A percentile compares a stretch with the other conserved stretches of the same genome.
Evolutionary conservation across 2,329 filamentous ascomycete species (phyloP).

Genomic region (Coniella lustricola): DNA sequence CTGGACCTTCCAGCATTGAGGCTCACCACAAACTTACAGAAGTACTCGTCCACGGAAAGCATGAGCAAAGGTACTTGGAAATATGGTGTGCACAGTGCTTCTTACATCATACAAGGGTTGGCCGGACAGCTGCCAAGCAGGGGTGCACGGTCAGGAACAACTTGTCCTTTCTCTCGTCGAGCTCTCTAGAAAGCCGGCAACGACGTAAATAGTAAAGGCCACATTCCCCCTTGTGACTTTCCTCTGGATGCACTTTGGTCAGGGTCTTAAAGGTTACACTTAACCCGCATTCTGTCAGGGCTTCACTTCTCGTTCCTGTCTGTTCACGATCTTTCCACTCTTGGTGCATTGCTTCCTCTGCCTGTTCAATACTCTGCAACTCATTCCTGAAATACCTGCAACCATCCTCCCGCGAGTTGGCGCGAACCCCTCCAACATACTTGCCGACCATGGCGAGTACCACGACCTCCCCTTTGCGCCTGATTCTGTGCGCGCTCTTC

Average conservation of each 20-base stretch:
- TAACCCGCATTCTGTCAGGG: neutral
- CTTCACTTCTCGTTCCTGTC: neutral
- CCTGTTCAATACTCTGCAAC: neutral
- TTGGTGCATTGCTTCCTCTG: neutral
- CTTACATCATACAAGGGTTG: neutral
- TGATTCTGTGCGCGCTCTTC: slow-evolving; percentile 33
- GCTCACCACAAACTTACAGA: neutral
- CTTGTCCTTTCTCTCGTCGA: slow-evolving; percentile 11
- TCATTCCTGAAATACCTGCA: neutral
- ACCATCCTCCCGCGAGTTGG: neutral
- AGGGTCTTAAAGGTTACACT: neutral
- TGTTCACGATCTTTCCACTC: neutral
- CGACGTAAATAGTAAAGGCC: slow-evolving; percentile 12
- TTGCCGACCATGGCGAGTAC: slow-evolving; percentile 32
- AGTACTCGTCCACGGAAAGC: neutral
- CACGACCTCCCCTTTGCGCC: slow-evolving; percentile 28
- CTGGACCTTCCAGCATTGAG: slow-evolving; percentile 2
- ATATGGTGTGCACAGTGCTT: too few species aligned
- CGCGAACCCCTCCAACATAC: slow-evolving; percentile 9
- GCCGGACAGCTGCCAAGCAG: neutral
- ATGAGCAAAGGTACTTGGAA: too few species aligned
- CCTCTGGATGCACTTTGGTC: neutral
- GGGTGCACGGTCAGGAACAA: slow-evolving; percentile 9
- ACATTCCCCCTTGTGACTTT: slow-evolving; percentile 12
- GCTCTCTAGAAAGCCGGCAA: slow-evolving; percentile 8